Percentiles rank a stretch among this genome's conserved stretches.
Evolutionary conservation across 2,329 filamentous ascomycete genomes (phyloP).

Genomic region (Cercospora sp.): DNA sequence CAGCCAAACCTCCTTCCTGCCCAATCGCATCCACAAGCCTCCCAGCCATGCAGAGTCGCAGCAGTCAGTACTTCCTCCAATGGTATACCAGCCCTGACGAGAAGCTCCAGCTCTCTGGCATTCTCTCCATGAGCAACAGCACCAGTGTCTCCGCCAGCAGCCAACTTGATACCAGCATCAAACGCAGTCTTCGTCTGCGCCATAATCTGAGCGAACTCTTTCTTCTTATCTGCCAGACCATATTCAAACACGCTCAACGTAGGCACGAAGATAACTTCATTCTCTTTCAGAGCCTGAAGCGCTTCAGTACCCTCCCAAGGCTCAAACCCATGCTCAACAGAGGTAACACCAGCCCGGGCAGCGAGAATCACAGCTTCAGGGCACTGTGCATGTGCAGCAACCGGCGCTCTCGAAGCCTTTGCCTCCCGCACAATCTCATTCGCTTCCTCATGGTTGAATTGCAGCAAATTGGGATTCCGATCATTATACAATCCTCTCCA

Average conservation of each 20-base stretch:
- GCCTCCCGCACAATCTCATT: conserved; percentile 38
- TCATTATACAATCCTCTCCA: conserved; percentile 21
- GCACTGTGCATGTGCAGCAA: conserved; percentile 36
- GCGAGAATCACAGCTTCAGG: conserved; percentile 38
- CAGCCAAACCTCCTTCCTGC: conserved; percentile 57
- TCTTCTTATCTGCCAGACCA: not conserved
- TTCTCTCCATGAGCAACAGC: conserved; percentile 57
- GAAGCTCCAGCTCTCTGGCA: conserved; percentile 56
- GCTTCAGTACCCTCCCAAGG: conserved; percentile 42
- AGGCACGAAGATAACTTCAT: conserved; percentile 55
- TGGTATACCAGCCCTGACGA: conserved; percentile 54
- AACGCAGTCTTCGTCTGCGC: conserved; percentile 49
- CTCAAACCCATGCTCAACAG: conserved; percentile 37
- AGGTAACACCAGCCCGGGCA: conserved; percentile 38
- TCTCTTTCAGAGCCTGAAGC: conserved; percentile 48
- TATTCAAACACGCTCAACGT: conserved; percentile 53
- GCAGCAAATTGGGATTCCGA: conserved; percentile 33
- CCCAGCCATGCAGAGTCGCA: conserved; percentile 56
- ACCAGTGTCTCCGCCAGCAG: conserved; percentile 57
- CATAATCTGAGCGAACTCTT: conserved; percentile 29
- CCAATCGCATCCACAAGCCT: conserved; percentile 56
- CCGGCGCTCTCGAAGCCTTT: conserved; percentile 30
- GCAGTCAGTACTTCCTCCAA: conserved; percentile 54
- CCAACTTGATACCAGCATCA: conserved; percentile 53
- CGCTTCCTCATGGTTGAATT: conserved; percentile 36